Base-by-base conservation (phyloP, 2,329 filamentous ascomycete species). In the Calycina herbarum region DNA sequence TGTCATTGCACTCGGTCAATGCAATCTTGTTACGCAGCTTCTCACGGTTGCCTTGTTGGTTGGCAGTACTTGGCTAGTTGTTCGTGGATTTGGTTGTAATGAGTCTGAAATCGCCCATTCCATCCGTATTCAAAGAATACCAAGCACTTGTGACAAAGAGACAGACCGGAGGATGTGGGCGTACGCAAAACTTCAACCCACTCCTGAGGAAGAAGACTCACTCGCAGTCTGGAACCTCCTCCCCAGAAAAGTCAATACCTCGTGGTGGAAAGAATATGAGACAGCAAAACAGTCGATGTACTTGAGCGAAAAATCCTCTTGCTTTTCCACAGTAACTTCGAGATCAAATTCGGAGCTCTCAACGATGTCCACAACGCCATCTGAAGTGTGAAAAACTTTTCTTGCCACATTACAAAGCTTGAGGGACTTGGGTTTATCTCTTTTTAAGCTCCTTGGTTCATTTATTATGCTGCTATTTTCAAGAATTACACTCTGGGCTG, bases 211-310 rank as follows among this genome's bases (percentile, higher is more conserved):
- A 11, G 45, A 51, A 4, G 45, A 51, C 2, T 51, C 45, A 10
- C 51, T 54, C 15, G 11, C 24, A 31, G 57, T 38, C 33, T 59
- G 57, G 40, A 45, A 45, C 10, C 31, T 62, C 15, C 27, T 62
- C 3, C 45, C 59, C 2, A 51, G 40, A 17, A 54, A 62, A 13
- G 40, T 33, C 40, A 48, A 62, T 35, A 17, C 27, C 3, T 33
- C 31, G 10, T 48, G 59, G 45, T 62, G 59, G 59, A 20, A 54
- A 13, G 40, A 51, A 24, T 51, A 51, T 7, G 45, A 51, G 5
- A 24, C 2, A 3, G n/a, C 45, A 51, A 51, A 51, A 51, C 45
- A 24, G n/a, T 51, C 45, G 3, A 51, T 51, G 45, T 3, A 11
- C 6, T 24, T 51, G 20, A 51, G 45, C 45, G 45, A 51, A 5